Evolutionary conservation across 139 green algal genomes (phyloP).

Genomic region (Pseudopediastrum boryanum): DNA sequence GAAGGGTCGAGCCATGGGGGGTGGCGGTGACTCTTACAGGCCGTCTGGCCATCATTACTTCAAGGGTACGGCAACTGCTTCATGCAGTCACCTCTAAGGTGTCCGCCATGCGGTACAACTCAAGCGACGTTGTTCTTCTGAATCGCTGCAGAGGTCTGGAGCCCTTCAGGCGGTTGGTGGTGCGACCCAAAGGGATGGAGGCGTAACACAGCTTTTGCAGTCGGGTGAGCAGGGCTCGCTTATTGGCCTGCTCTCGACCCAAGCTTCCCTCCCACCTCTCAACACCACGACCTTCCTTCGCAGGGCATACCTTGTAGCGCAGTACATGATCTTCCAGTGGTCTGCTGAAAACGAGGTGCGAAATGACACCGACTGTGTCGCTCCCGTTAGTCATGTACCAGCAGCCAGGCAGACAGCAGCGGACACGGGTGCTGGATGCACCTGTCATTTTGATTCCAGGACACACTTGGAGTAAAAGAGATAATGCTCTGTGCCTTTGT

Average conservation of each 20-base stretch:
- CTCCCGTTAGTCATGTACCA: neutral
- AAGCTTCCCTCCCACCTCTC: neutral
- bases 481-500: too few species aligned
- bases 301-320: constrained; percentile 35
- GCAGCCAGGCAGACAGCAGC: neutral
- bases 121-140: neutral
- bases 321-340: constrained; percentile 42
- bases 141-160: constrained; percentile 54
- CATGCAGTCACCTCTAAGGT: too few species aligned
- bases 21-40: constrained; percentile 23
- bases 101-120: too few species aligned
- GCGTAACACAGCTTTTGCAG: constrained; percentile 48
- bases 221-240: constrained; percentile 28
- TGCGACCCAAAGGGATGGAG: constrained; percentile 57
- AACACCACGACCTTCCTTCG: neutral
- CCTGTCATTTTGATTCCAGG: neutral
- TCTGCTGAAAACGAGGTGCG: constrained; percentile 44
- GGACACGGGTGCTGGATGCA: neutral
- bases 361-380: neutral
- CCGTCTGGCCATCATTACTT: constrained; percentile 32
- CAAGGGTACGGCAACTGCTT: constrained; percentile 33
- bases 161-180: constrained; percentile 57
- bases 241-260: neutral
- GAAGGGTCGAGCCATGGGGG: constrained; percentile 30
- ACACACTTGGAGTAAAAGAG: neutral